Base-by-base conservation (phyloP, 2,329 filamentous ascomycete genomes). In the Cladobotryum protrusum region DNA sequence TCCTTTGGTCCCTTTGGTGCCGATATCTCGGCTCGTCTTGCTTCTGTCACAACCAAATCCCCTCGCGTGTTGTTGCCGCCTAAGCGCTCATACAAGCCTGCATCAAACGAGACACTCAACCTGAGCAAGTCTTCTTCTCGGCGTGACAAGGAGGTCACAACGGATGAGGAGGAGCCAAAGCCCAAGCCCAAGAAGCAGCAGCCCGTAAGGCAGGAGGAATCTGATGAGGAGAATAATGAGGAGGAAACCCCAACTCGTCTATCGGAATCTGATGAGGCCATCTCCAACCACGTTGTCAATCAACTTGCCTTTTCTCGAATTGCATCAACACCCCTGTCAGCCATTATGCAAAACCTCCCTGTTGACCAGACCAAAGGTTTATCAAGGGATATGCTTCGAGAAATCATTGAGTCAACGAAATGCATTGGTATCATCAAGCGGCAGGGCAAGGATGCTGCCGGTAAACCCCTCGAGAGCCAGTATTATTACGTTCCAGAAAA, bases 401-500 rank as follows among this genome's bases (percentile, higher is more conserved):
- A 71, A 42, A 77, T 95, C 51, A 79, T 97, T 40, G 86, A 90
- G 63, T 73, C 75, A 19, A 87, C 88, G 5, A 68, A 79, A 8
- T 96, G 89, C 63, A 83, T 97, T 55, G 93, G 93, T 43, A 86
- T 93, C 66, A 96, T 99, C 60, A 77, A 79, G 46, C 85, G 93
- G 36, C 85, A 92, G 66, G 93, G 93, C 63, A 99, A 97, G 68
- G 93, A 99, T 64, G 93, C 93, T 5, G 92, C 93, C 0, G 93
- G 93, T 58, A 93, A 96, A 72, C 73, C 85, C 6, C 79, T 99
- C 1, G 92, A 99, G 75, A 95, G 88, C 73, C 91, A 99, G 67
- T 97, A 95, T 67, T 97, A 97, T 70, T 99, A 99, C 63, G 77
- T 96, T 7, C 87, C 91, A 0, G 92, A 97, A 67, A 78, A 83